A percentile compares a stretch with the other conserved stretches of the same genome.
These are phyloP conservation scores for Nectriaceae sp. DNA, from an alignment of 2,329 filamentous ascomycete species.

Conservation along the genomic window DNA sequence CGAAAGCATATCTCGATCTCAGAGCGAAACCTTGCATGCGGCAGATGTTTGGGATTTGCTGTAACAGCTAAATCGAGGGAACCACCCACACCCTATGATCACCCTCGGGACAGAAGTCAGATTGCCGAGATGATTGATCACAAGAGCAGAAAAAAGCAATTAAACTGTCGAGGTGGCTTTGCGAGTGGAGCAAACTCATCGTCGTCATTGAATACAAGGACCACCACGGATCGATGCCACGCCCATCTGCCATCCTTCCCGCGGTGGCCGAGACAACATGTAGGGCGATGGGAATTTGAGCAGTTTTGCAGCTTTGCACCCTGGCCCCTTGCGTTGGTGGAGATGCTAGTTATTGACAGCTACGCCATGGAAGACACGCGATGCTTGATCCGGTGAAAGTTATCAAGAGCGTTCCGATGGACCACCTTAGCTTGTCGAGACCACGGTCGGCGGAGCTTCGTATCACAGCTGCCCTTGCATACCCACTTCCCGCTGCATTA, in stretches of 20 bases:
- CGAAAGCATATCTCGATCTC: background rate
- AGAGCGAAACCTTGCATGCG: background rate
- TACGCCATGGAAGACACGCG: conserved; percentile 1
- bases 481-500: conserved; percentile 21
- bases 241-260: too few relatives aligned
- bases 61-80: too few relatives aligned
- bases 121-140: background rate
- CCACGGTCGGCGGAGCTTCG: background rate
- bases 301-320: too few relatives aligned
- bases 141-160: background rate
- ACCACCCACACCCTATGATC: background rate
- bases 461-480: background rate
- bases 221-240: too few relatives aligned
- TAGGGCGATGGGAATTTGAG: too few relatives aligned
- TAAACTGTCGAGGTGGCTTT: background rate
- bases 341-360: background rate
- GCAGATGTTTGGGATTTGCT: background rate
- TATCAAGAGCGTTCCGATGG: background rate
- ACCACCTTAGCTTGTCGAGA: conserved; percentile 1
- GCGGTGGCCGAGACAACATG: too few relatives aligned
- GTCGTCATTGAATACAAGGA: too few relatives aligned
- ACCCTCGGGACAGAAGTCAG: background rate
- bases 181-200: background rate
- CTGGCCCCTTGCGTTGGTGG: too few relatives aligned
- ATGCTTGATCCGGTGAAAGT: conserved; percentile 10